These are phyloP conservation scores for Ganoderma multipileum DNA, from an alignment of 1,284 basidiomycete species.

Conservation along the genomic window DNA sequence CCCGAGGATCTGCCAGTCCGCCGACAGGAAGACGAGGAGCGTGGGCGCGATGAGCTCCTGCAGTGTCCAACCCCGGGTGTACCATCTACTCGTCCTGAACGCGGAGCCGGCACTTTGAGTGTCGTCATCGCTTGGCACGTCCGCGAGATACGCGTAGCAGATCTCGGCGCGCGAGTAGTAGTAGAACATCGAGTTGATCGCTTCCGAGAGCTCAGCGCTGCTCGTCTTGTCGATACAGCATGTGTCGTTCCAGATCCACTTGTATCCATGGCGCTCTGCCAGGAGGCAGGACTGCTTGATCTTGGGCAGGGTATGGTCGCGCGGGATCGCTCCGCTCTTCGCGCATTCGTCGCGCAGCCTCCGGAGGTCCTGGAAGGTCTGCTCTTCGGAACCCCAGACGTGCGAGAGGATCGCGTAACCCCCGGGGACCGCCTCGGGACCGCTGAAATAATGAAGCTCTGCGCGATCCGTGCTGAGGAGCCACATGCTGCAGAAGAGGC, in stretches of 20 bases:
- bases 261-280: constrained; percentile 3
- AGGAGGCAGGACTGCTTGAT: background rate
- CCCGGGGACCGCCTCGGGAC: background rate
- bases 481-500: background rate
- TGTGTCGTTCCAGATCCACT: constrained; percentile 8
- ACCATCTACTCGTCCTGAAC: constrained; percentile 1
- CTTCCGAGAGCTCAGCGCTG: constrained; percentile 1
- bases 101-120: background rate
- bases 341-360: background rate
- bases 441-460: background rate
- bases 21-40: constrained; percentile 4
- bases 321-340: background rate
- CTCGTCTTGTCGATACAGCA: constrained; percentile 11
- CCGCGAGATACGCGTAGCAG: constrained; percentile 4
- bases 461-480: constrained; percentile 4
- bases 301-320: background rate
- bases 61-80: background rate
- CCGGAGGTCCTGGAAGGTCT: background rate
- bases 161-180: background rate
- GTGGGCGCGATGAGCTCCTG: constrained; percentile 10
- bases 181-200: constrained; percentile 9
- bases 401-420: constrained; percentile 3
- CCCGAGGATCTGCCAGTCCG: constrained; percentile 12
- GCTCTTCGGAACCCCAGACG: constrained; percentile 1
- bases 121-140: background rate